Evolutionary conservation across 768 basidiomycete genomes (phyloP).

Genomic region (Crassisporium funariophilum): DNA sequence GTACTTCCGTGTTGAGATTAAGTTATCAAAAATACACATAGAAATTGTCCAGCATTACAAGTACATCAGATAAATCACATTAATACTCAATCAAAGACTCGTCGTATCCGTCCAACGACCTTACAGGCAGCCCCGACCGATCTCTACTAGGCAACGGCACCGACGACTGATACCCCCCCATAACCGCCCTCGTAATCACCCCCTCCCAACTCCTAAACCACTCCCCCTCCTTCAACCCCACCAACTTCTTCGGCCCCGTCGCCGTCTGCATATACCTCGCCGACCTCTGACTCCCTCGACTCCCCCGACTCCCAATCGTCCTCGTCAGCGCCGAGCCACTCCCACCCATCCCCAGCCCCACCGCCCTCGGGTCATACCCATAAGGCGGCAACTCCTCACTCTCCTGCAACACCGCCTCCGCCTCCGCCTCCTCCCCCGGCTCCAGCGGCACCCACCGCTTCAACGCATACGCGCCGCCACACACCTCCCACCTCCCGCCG

Average conservation of each 20-base stretch:
- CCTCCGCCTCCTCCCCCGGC: slow-evolving; percentile 17
- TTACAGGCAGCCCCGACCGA: slow-evolving; percentile 11
- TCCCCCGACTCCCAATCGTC: neutral
- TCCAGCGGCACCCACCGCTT: slow-evolving; percentile 47
- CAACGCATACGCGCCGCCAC: slow-evolving; percentile 76
- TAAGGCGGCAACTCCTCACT: slow-evolving; percentile 11
- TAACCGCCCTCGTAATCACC: slow-evolving; percentile 63
- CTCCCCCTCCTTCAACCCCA: slow-evolving; percentile 70
- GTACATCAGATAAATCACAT: neutral
- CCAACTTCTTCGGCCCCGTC: slow-evolving; percentile 40
- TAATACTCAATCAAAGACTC: slow-evolving; percentile 2
- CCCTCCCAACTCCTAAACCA: slow-evolving; percentile 83
- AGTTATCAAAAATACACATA: too few relatives aligned
- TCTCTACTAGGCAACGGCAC: slow-evolving; percentile 26
- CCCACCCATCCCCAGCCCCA: too few relatives aligned
- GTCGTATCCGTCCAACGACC: slow-evolving; percentile 30
- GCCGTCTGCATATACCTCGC: slow-evolving; percentile 32
- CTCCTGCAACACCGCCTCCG: neutral
- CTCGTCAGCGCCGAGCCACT: neutral
- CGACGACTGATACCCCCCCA: slow-evolving; percentile 43
- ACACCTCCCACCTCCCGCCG: slow-evolving; percentile 76
- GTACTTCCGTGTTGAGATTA: too few relatives aligned
- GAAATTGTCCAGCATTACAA: neutral
- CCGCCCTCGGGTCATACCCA: neutral
- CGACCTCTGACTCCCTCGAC: slow-evolving; percentile 1